Base-by-base conservation (phyloP, 768 basidiomycete species). In the Rubroboletus pulcherrimus region DNA sequence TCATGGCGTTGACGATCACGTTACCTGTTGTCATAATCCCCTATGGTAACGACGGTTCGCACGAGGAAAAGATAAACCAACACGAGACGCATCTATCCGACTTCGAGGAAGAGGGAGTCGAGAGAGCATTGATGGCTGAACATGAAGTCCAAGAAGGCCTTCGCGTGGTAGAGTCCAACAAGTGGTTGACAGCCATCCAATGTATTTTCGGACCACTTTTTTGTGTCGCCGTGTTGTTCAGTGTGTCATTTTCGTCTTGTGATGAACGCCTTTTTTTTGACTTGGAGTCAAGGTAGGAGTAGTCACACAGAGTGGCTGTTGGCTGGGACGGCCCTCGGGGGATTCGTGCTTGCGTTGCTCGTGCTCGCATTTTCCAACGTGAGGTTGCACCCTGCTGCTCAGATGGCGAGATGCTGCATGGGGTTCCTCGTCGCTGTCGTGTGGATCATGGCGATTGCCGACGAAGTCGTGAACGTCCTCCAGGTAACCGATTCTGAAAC, bases 361-460 rank as follows among this genome's bases (percentile, higher is more conserved):
- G 86, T 91, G 2, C 71, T 82, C 6, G 66, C 83, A 0, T 86
- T 86, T 63, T 81, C 81, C 1, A 77, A 80, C 7, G 78, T 80
- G 40, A 87, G 90, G 3, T 74, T 77, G 19, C 78, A 83, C 58
- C 76, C 79, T 6, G 65, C 80, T 14, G 78, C 82, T 44, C 79
- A 83, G 54, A 78, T 93, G 72, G 78, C 81, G 10, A 81, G 94
- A 10, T 96, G 93, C 66, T 87, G 85, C 24, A 86, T 95, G 79
- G 96, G 97, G 0, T 99, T 99, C 74, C 69, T 86, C 21, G 87
- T 96, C 29, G 80, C 93, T 3, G 83, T 98, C 57, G 86, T 98
- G 8, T 99, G 97, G 96, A 98, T 99, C 63, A 95, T 98, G 85
- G 93, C 90, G 7, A 94, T 98, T 46, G 94, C 95, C 1, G 94